phyloP scores from a whole-genome alignment of 1,284 basidiomycete species.

The Inonotus obliquus region DNA sequence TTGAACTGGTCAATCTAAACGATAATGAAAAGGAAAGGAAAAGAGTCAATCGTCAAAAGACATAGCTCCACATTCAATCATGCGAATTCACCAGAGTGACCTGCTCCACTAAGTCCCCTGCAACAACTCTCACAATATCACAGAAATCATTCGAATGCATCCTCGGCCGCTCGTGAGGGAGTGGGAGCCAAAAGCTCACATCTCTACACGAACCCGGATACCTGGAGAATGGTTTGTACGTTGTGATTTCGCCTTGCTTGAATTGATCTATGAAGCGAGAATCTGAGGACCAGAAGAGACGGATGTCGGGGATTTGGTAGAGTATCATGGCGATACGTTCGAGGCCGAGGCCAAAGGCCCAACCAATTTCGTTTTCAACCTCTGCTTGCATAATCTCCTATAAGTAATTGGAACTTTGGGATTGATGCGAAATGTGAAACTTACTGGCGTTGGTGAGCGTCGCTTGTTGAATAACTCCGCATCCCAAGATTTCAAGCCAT shows the following conservation, averaged over 20 bases:
- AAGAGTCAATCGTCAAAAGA: too few species aligned
- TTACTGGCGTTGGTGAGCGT: constrained; percentile 84
- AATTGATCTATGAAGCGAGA: constrained; percentile 89
- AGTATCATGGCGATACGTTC: constrained; percentile 99
- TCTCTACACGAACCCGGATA: constrained; percentile 90
- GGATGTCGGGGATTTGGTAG: constrained; percentile 96
- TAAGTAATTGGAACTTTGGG: constrained; percentile 2
- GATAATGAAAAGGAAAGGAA: not conserved
- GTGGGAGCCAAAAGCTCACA: constrained; percentile 85
- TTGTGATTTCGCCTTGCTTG: constrained; percentile 63
- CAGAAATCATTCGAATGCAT: constrained; percentile 98
- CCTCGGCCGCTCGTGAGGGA: not conserved
- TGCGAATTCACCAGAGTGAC: constrained; percentile 66
- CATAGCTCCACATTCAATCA: not conserved
- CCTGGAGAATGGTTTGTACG: constrained; percentile 86
- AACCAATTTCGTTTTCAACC: constrained; percentile 82
- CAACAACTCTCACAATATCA: constrained; percentile 89
- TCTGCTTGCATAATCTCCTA: constrained; percentile 38
- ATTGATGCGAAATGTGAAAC: constrained; percentile 29
- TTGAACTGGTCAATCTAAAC: constrained; percentile 85
- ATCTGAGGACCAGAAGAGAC: constrained; percentile 97
- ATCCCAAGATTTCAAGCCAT: constrained; percentile 97
- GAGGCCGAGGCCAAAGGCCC: constrained; percentile 97
- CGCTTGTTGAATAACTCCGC: constrained; percentile 86
- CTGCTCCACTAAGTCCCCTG: constrained; percentile 89